Evolutionary conservation across 2,329 filamentous ascomycete species (phyloP), one percentile per base, ranked within the genome.

Genomic region (Cordyceps fumosorosea): DNA sequence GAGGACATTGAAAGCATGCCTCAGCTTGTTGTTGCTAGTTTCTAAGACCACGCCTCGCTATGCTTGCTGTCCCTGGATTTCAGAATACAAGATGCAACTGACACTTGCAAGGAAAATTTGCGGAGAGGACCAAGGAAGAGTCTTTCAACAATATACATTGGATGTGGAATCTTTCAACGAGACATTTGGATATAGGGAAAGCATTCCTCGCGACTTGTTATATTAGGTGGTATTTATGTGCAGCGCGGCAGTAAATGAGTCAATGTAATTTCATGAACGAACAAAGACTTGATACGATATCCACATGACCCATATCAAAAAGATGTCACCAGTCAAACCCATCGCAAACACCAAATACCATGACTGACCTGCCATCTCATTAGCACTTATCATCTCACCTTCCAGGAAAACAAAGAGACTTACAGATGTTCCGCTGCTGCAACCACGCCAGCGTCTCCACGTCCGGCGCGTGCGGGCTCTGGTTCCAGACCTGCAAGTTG

Each of bases 291-390:
- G 84, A 67, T 86, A 84, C 12, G 84, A 82, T 81, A 88, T 87
- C 65, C 87, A 76, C 78, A 88, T 87, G 68, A 88, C 84, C 85
- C 85, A 88, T n/a, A 88, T 69, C 63, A 87, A 71, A 65, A 88
- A 88, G 1, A 87, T 74, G 20, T 73, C 76, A 0, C 85, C 86
- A 2, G 86, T 80, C 26, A 89, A 72, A 20, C 80, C 80, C 70
- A 89, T 85, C 1, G 84, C 80, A 72, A 88, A 89, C 1, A 84
- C 83, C 1, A 86, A 80, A 67, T 86, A 81, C 86, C 86, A 89
- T 50, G 80, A 80, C 72, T 86, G 83, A 71, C 82, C 82, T 84
- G 56, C 40, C 37, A 48, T 16, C 44, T 3, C 5, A 54, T 71
- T 66, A 72, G 68, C 60, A 42, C 10, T 8, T 4, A 48, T 51